Conservation (phyloP, 2,329 filamentous ascomycete species). For the Saccharata proteae region DNA sequence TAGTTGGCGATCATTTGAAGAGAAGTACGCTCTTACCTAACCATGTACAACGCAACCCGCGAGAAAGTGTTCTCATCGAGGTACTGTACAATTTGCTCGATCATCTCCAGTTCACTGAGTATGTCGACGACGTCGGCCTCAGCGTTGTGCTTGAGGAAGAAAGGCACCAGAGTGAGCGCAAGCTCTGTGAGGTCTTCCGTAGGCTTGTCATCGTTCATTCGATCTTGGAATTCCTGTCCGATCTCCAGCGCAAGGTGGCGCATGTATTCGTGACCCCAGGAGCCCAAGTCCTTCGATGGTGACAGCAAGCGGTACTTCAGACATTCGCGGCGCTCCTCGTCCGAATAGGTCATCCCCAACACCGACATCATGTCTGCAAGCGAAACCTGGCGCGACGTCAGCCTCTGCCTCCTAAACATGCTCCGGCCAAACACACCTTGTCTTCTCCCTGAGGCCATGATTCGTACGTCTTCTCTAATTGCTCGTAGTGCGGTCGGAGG, state of each 20-base stretch:
- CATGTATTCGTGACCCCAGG: constrained; percentile 98
- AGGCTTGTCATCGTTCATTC: constrained; percentile 72
- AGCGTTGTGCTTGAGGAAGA: constrained; percentile 94
- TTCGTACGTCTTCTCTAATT: constrained; percentile 76
- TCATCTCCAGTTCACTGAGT: constrained; percentile 94
- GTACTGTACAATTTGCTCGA: constrained; percentile 78
- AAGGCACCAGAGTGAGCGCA: constrained; percentile 72
- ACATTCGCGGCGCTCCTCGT: constrained; percentile 90
- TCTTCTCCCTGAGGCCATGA: constrained; percentile 74
- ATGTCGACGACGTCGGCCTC: constrained; percentile 96
- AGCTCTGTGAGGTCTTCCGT: constrained; percentile 77
- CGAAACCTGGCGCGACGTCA: constrained; percentile 40
- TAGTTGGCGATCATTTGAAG: constrained; percentile 10
- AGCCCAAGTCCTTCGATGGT: constrained; percentile 82
- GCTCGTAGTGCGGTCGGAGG: constrained; percentile 89
- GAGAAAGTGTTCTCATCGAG: constrained; percentile 90
- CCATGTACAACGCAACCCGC: constrained; percentile 93
- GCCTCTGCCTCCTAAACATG: constrained; percentile 1
- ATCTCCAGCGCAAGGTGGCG: constrained; percentile 92
- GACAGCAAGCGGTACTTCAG: constrained; percentile 89
- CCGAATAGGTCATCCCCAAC: constrained; percentile 96
- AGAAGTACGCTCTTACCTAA: constrained; percentile 39
- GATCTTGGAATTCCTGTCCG: constrained; percentile 82
- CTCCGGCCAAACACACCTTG: constrained; percentile 46
- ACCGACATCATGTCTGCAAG: constrained; percentile 94